Evolutionary conservation across 805 yeast genomes (phyloP).

Genomic region (Komagataella mondaviorum): DNA sequence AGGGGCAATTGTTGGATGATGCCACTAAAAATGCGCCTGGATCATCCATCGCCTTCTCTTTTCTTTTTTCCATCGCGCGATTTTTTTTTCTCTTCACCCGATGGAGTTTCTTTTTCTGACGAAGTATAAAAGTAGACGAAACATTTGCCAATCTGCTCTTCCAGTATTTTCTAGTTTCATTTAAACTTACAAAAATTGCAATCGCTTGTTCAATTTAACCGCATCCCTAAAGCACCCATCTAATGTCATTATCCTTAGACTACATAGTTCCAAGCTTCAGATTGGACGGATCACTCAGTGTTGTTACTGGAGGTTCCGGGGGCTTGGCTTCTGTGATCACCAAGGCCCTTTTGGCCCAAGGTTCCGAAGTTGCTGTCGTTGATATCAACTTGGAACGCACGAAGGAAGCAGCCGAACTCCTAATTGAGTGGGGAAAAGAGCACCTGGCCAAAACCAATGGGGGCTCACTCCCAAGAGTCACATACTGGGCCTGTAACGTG

Average conservation of each 20-base stretch:
- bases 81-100: not conserved
- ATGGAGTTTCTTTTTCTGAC: not conserved
- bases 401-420: conserved; percentile 37
- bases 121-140: not conserved
- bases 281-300: conserved; percentile 57
- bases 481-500: conserved; percentile 65
- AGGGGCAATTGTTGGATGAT: not conserved
- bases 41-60: not conserved
- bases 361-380: conserved; percentile 62
- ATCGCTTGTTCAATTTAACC: not conserved
- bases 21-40: not conserved
- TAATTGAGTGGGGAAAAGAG: conserved; percentile 30
- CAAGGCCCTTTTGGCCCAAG: conserved; percentile 60
- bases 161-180: not conserved
- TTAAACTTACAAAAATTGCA: not conserved
- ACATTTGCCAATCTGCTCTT: not conserved
- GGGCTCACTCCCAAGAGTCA: conserved; percentile 21
- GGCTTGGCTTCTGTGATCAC: conserved; percentile 56
- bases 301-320: conserved; percentile 75
- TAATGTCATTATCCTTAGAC: not conserved
- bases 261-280: conserved; percentile 45
- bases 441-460: conserved; percentile 13
- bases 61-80: not conserved
- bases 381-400: conserved; percentile 55
- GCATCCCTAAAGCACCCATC: not conserved